Evolutionary conservation across 2,329 filamentous ascomycete species (phyloP).

Genomic region (Fusarium nurragi): DNA sequence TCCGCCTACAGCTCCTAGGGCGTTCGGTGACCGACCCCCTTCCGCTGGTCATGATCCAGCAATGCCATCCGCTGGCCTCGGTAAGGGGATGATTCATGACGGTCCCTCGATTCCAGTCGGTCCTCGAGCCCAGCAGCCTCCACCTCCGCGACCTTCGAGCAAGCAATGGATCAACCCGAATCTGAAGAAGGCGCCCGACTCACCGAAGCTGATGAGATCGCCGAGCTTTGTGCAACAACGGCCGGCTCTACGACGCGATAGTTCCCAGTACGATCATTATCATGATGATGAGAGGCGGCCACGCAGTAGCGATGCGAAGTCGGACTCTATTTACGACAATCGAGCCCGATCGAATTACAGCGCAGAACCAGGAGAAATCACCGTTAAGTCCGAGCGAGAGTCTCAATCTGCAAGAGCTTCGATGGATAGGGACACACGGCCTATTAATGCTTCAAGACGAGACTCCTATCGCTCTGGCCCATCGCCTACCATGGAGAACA

Average conservation of each 20-base stretch:
- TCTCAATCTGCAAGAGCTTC: constrained; percentile 47
- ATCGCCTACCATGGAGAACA: constrained; percentile 40
- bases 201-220: constrained; percentile 61
- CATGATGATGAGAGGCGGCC: constrained; percentile 58
- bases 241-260: constrained; percentile 52
- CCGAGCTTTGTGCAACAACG: constrained; percentile 59
- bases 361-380: constrained; percentile 60
- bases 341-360: constrained; percentile 54
- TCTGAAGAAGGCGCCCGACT: constrained; percentile 61
- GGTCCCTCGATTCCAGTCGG: constrained; percentile 62
- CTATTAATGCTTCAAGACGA: constrained; percentile 20
- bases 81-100: constrained; percentile 54
- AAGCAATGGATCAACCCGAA: constrained; percentile 69
- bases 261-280: constrained; percentile 49
- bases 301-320: constrained; percentile 63
- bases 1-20: constrained; percentile 64
- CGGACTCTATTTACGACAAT: constrained; percentile 53
- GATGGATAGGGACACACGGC: constrained; percentile 38
- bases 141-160: constrained; percentile 59
- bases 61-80: constrained; percentile 53
- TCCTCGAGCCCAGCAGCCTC: constrained; percentile 61
- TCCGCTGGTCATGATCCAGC: constrained; percentile 53
- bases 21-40: constrained; percentile 60
- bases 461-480: constrained; percentile 34
- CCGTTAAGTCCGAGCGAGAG: constrained; percentile 53